Conservation (phyloP, 495 filamentous ascomycete genomes). For the Penicillium coprophilum region DNA sequence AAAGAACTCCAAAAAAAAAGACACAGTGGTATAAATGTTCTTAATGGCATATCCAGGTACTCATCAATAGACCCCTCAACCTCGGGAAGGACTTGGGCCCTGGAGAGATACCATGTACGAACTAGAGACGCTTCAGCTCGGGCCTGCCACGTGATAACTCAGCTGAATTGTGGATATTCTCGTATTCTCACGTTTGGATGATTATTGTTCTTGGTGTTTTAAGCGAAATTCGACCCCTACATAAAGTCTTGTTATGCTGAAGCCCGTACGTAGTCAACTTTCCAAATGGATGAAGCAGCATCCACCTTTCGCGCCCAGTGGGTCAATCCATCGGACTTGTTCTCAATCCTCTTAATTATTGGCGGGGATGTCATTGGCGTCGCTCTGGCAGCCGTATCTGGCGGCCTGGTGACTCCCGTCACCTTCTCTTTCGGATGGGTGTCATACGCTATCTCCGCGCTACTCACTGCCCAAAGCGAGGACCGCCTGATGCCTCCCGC, state of each 20-base stretch:
- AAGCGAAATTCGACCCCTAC: not conserved
- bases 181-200: no score
- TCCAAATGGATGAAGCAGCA: not conserved
- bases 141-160: no score
- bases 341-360: slow-evolving; percentile 46
- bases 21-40: no score
- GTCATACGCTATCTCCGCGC: slow-evolving; percentile 41
- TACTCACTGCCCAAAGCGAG: slow-evolving; percentile 46
- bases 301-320: slow-evolving; percentile 21
- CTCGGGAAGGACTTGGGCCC: no score
- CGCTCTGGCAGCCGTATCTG: slow-evolving; percentile 50
- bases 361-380: slow-evolving; percentile 50
- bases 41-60: no score
- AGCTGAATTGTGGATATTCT: no score
- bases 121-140: no score
- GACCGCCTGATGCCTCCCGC: slow-evolving; percentile 35
- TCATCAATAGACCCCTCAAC: no score
- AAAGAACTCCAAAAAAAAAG: no score
- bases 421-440: slow-evolving; percentile 59
- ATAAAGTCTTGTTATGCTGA: not conserved
- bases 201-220: no score
- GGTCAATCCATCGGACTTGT: slow-evolving; percentile 35
- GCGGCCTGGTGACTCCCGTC: slow-evolving; percentile 41
- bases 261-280: not conserved
- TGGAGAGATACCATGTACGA: no score